phyloP scores from a whole-genome alignment of 805 yeast species.

The Blastobotrys terrestris region DNA sequence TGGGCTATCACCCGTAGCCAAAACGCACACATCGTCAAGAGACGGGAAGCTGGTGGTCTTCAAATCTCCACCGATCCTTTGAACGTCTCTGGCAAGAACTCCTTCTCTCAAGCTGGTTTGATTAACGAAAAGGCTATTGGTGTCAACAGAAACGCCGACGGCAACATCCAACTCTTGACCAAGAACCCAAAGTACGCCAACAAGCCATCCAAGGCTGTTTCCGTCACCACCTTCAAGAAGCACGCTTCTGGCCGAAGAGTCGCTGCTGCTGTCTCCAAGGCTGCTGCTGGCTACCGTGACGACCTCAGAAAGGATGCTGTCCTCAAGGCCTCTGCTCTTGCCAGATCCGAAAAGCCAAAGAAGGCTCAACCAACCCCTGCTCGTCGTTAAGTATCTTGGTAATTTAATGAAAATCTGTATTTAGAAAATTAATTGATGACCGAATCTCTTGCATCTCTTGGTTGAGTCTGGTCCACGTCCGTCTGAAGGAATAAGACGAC shows the following conservation, averaged over 20 bases:
- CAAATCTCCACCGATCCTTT: slow-evolving; percentile 46
- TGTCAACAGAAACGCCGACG: slow-evolving; percentile 31
- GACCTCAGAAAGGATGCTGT: slow-evolving; percentile 45
- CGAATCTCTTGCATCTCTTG: no score
- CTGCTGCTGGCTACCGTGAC: slow-evolving; percentile 42
- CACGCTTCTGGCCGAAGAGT: slow-evolving; percentile 39
- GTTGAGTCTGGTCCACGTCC: no score
- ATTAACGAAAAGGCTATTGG: slow-evolving; percentile 46
- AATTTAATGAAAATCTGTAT: neutral
- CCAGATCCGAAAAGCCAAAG: slow-evolving; percentile 34
- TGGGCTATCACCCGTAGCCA: slow-evolving; percentile 47
- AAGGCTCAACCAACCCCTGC: slow-evolving; percentile 31
- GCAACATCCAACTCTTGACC: slow-evolving; percentile 35
- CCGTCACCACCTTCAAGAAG: slow-evolving; percentile 36
- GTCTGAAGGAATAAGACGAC: no score
- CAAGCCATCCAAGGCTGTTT: slow-evolving; percentile 41
- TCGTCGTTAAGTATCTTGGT: slow-evolving; percentile 10
- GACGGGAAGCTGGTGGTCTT: slow-evolving; percentile 36
- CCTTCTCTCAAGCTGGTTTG: slow-evolving; percentile 43
- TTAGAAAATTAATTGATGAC: neutral
- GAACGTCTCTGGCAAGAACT: slow-evolving; percentile 42
- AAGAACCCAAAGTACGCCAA: slow-evolving; percentile 41
- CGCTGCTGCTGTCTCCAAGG: slow-evolving; percentile 42
- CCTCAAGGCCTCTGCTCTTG: slow-evolving; percentile 42
- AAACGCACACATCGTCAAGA: slow-evolving; percentile 44